Conservation (phyloP, 352 stramenopile species). For the Heterotrichella gracilis region DNA sequence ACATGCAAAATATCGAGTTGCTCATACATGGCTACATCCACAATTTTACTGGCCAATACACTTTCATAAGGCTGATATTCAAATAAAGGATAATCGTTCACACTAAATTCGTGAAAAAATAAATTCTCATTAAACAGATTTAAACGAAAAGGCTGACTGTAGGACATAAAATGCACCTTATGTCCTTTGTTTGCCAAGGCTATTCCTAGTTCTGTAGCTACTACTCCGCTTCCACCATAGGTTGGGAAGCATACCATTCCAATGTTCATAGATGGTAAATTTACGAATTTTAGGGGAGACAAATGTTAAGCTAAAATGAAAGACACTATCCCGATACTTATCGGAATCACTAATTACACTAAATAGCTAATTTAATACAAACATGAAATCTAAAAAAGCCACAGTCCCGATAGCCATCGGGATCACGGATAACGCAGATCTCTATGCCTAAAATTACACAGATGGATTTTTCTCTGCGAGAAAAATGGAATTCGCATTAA, state of each 20-base stretch:
- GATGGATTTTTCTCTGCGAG: no score
- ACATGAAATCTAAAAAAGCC: no score
- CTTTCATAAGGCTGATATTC: neutral
- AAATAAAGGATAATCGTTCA: neutral
- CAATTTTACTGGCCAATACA: neutral
- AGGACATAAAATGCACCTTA: neutral
- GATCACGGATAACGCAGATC: no score
- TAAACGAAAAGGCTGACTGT: neutral
- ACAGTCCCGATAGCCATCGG: no score
- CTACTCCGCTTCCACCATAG: neutral
- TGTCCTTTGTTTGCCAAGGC: neutral
- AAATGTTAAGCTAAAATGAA: no score
- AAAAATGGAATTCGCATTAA: no score
- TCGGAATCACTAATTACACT: no score
- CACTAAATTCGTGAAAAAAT: neutral
- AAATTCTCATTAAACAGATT: neutral
- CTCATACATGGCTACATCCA: neutral
- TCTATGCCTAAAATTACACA: no score
- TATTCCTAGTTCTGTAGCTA: neutral
- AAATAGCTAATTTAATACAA: no score
- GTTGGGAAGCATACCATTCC: neutral
- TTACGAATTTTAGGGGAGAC: no score
- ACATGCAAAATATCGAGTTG: neutral
- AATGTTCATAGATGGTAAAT: neutral
- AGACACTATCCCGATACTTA: no score